A percentile compares a stretch with the other conserved stretches of the same genome.
Evolutionary conservation across 352 stramenopile species (phyloP).

Genomic region (Salisapilia sapeloensis): DNA sequence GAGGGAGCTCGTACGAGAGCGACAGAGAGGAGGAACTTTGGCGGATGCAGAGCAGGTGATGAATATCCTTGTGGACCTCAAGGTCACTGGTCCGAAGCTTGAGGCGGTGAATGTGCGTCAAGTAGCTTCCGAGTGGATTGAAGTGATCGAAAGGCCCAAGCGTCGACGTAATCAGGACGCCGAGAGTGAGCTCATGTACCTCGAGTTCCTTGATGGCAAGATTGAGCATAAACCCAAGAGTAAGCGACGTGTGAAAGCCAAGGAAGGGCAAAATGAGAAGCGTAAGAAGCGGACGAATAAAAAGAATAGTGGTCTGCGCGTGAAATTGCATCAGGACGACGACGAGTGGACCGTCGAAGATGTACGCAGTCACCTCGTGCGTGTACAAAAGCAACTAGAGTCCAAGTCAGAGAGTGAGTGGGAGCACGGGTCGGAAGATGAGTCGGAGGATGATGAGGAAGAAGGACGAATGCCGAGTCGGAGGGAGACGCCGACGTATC

Average conservation of each 20-base stretch:
- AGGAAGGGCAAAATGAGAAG: constrained; percentile 21
- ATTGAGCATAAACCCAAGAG: constrained; percentile 23
- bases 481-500: constrained; percentile 8
- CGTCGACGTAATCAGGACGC: constrained; percentile 69
- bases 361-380: no score
- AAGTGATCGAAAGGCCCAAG: constrained; percentile 78
- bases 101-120: constrained; percentile 53
- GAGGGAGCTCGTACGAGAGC: constrained; percentile 68
- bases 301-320: no score
- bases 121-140: constrained; percentile 64
- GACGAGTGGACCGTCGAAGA: no score
- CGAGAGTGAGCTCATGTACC: constrained; percentile 75
- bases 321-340: no score
- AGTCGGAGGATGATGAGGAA: constrained; percentile 9
- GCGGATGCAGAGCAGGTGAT: constrained; percentile 73
- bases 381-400: no score
- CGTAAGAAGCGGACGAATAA: constrained; percentile 5
- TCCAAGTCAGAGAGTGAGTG: no score
- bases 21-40: constrained; percentile 66
- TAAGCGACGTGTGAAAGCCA: constrained; percentile 13
- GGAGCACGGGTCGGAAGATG: constrained; percentile 9
- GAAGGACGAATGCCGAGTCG: constrained; percentile 4
- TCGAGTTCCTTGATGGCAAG: constrained; percentile 63
- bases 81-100: constrained; percentile 64
- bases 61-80: constrained; percentile 77